phyloP scores from a whole-genome alignment of 495 filamentous ascomycete species.

The Chaetomidium leptoderma region DNA sequence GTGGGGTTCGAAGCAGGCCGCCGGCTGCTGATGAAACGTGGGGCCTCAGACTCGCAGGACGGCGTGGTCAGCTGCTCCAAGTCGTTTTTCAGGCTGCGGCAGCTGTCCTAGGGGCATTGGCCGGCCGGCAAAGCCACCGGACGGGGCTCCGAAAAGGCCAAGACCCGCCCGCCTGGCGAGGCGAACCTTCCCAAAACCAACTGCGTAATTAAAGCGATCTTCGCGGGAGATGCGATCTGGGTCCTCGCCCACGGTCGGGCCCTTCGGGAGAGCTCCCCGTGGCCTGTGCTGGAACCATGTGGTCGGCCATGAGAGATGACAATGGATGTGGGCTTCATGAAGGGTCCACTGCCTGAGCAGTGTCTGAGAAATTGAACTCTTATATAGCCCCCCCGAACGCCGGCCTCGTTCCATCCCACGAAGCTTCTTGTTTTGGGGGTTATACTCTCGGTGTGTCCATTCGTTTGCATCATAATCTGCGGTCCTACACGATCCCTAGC shows the following conservation, averaged over 20 bases:
- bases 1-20: constrained; percentile 7
- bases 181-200: neutral
- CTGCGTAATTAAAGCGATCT: constrained; percentile 6
- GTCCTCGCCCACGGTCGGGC: neutral
- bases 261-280: constrained; percentile 11
- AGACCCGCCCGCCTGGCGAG: neutral
- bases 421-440: neutral
- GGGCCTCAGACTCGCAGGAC: neutral
- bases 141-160: neutral
- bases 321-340: neutral
- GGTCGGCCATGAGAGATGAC: constrained; percentile 4
- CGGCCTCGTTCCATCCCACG: neutral
- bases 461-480: neutral
- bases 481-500: neutral
- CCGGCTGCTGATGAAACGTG: neutral
- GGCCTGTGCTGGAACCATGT: constrained; percentile 6
- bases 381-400: neutral
- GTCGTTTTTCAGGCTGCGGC: neutral
- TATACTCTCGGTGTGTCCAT: neutral
- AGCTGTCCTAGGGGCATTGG: neutral
- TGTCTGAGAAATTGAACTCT: neutral
- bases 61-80: neutral
- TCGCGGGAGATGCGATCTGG: neutral
- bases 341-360: constrained; percentile 1
- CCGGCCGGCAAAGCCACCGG: neutral